Base-by-base conservation (phyloP, 208 protist genomes). In the Trypanosoma conorhini region DNA sequence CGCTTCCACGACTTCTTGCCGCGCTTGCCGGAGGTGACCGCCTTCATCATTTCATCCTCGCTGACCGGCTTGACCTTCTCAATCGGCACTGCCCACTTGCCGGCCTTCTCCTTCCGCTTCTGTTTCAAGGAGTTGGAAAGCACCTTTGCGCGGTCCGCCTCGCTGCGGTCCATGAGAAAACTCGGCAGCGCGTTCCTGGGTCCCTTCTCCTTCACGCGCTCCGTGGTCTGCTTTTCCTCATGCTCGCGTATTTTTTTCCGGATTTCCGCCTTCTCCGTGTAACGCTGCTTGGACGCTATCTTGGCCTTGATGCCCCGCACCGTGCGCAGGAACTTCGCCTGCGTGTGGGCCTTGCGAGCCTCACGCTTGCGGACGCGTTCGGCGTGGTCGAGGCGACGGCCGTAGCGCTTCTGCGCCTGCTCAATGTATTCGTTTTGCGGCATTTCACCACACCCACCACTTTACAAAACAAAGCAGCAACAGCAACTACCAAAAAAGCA, bases 71-170 rank as follows among this genome's bases (percentile, higher is more conserved):
- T 95, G 5, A 99, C 98, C 86, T 99, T 99, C 24, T 99, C 98
- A 70, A 99, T 98, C 9, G 99, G 99, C 42, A 99, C 99, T 40
- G 97, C 89, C 99, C 99, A 99, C 85, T 99, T 99, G 21, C 99
- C 99, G 1, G 99, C 99, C 79, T 99, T 99, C 77, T 99, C 98
- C 92, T 99, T 99, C 40, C 99, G 89, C 87, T 99, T 99, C 81
- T 99, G 99, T 85, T 99, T 99, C 19, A 99, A 82, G 30, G 98
- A 99, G 87, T 99, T 99, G 56, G 96, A 99, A 19, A 99, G 88
- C 28, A 99, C 97, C 87, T 99, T 98, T 30, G 98, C 97, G 28
- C 98, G 92, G 70, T 98, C 94, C 10, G 98, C 94, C 69, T 97
- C 92, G 71, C 98, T 96, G 66, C 98, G 85, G 80, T 99, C 99